Evolutionary conservation across 2,329 filamentous ascomycete genomes (phyloP), one percentile per base, ranked within the genome.

Genomic region (Fusarium keratoplasticum): DNA sequence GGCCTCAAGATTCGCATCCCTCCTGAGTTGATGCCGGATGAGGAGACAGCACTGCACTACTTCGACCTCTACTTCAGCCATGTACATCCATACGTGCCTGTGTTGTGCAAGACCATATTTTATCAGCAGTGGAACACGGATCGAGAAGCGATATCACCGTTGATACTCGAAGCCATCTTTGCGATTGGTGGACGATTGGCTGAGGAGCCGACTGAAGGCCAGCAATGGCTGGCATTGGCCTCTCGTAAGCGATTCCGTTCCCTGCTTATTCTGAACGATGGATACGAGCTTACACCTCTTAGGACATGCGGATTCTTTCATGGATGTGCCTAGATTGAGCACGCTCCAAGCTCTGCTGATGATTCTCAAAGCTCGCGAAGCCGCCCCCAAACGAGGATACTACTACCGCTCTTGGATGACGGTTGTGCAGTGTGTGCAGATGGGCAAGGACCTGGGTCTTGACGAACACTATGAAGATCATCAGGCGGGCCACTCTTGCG

Each of bases 381-480:
- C 94, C n/a, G 91, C 93, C 10, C 95, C 96, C 0, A 97, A 97
- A 80, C 91, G 94, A 69, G 96, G 96, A 1, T 98, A 98, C 81
- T 98, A 96, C 82, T 98, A 96, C 83, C 92, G 96, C 40, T 98
- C 96, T 0, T 98, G 96, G 96, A 97, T 98, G 91, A 94, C 94
- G 6, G 91, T 97, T 22, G 96, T 98, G 62, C 94, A 95, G 70
- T 95, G 96, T 72, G 93, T 97, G 9, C 93, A 95, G 55, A 98
- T 98, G 94, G 95, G 91, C 29, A 96, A 97, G 79, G 96, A 98
- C 80, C 86, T 98, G 35, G 94, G 95, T 22, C 86, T 98, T 7
- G 92, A 98, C 79, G 95, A 98, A 73, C 96, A 98, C 83, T 91
- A 91, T 71, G 91, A 93, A 67, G 90, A 92, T 52, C 96, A 98